Evolutionary conservation across 495 filamentous ascomycete species (phyloP), one percentile per base, ranked within the genome.

Genomic region (Podospora bellae-mahoneyi): DNA sequence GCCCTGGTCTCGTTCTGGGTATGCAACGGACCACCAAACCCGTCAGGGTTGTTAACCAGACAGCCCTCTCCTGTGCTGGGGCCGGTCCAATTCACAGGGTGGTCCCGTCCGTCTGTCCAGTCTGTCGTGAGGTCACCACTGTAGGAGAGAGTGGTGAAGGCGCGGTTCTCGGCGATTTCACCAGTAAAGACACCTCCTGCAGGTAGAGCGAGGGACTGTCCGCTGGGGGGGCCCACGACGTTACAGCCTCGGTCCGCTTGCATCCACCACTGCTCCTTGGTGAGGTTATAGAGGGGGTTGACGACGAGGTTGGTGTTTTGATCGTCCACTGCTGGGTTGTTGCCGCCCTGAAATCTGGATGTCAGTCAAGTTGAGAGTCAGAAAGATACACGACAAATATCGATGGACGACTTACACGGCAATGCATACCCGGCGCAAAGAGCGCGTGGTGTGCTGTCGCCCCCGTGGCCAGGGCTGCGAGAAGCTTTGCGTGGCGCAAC

Each of bases 111-210:
- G 67, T 86, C 85, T 0, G 82, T 80, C 82, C 83, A 84, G 16
- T 77, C 77, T 5, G 73, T 71, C 3, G 72, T 71, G 53, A 70
- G 77, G n/a, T 77, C 65, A 15, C 83, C 79, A 53, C 75, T 78
- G 61, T 77, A 84, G 2, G 84, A 84, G 13, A 86, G 76, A 0
- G 82, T 83, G 1, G 84, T 86, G 18, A 76, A 74, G 0, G 73
- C 81, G 7, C 79, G 80, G 76, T 86, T 86, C 57, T 85, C 82
- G 9, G 85, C 84, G 10, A 86, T 73, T 73, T 88, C 84, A 32
- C 85, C 80, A 2, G 79, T 85, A 69, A 86, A 84, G 0, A 73
- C 68, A 7, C 83, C 81, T 6, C 84, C 84, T n/a, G 84, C 85
- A 5, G 84, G 85, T 18, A 88, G 74, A 16, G 77, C 76, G 34